phyloP scores from a whole-genome alignment of 2,329 filamentous ascomycete genomes.

The Torrubiellomyces zombiae region DNA sequence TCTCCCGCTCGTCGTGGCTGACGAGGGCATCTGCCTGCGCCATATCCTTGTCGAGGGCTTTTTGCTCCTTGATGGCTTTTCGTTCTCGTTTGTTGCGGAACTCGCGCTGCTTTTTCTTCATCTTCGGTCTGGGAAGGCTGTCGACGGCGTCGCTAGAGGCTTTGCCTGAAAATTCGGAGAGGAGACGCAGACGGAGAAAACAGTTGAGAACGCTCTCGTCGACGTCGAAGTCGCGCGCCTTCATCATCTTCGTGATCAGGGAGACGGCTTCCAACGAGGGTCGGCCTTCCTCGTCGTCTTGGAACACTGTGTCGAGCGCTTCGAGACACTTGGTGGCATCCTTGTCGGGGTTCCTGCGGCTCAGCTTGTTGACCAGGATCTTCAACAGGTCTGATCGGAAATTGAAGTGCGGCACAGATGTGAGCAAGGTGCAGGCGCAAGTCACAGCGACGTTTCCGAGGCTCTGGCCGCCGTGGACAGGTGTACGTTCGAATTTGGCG shows the following conservation, averaged over 20 bases:
- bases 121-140: slow-evolving; percentile 8
- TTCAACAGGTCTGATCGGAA: slow-evolving; percentile 77
- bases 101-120: slow-evolving; percentile 57
- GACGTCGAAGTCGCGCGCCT: slow-evolving; percentile 62
- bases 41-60: slow-evolving; percentile 83
- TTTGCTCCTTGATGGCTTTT: slow-evolving; percentile 73
- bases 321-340: slow-evolving; percentile 65
- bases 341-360: slow-evolving; percentile 50
- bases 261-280: slow-evolving; percentile 75
- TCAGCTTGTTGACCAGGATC: slow-evolving; percentile 73
- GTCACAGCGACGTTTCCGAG: slow-evolving; percentile 64
- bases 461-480: slow-evolving; percentile 22
- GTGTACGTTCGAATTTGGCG: slow-evolving; percentile 37
- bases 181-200: slow-evolving; percentile 74
- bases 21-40: slow-evolving; percentile 80
- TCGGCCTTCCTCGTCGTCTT: slow-evolving; percentile 76
- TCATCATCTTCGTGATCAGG: slow-evolving; percentile 89
- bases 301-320: slow-evolving; percentile 67
- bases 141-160: slow-evolving; percentile 67
- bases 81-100: slow-evolving; percentile 80
- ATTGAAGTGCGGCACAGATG: slow-evolving; percentile 88
- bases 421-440: slow-evolving; percentile 69
- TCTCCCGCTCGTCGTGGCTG: slow-evolving; percentile 79
- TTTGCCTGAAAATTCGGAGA: slow-evolving; percentile 76
- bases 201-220: slow-evolving; percentile 79